Evolutionary conservation across 306 rosid genomes (phyloP).

Genomic region (Argentina anserina): DNA sequence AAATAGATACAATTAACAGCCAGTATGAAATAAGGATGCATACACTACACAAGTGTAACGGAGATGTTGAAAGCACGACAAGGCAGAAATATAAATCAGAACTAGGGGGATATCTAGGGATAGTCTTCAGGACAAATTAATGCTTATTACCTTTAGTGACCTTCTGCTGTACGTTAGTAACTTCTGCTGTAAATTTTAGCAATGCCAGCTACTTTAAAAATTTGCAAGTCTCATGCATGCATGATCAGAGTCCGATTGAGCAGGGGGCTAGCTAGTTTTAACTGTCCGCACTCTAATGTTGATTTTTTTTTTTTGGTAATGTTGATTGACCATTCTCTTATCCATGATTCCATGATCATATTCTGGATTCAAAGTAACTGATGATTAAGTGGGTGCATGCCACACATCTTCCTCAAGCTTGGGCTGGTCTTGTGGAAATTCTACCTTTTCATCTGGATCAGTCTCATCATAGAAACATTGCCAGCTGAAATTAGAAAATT

Average conservation of each 20-base stretch:
- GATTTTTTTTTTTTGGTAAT: no score
- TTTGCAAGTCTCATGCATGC: neutral
- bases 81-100: neutral
- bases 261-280: neutral
- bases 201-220: neutral
- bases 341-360: neutral
- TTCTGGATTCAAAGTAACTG: neutral
- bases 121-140: neutral
- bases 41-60: neutral
- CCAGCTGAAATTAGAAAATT: constrained; percentile 8
- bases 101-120: neutral
- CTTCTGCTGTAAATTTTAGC: neutral
- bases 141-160: neutral
- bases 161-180: no score
- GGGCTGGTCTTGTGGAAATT: neutral
- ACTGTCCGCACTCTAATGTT: neutral
- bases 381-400: neutral
- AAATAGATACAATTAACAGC: neutral
- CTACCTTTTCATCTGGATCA: neutral
- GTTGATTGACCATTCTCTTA: neutral
- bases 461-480: constrained; percentile 3
- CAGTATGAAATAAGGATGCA: neutral
- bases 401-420: constrained; percentile 2
- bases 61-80: neutral
- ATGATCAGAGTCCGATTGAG: neutral